Conservation (phyloP, 1,139 yeast species). For the Arxiozyma telluris region DNA sequence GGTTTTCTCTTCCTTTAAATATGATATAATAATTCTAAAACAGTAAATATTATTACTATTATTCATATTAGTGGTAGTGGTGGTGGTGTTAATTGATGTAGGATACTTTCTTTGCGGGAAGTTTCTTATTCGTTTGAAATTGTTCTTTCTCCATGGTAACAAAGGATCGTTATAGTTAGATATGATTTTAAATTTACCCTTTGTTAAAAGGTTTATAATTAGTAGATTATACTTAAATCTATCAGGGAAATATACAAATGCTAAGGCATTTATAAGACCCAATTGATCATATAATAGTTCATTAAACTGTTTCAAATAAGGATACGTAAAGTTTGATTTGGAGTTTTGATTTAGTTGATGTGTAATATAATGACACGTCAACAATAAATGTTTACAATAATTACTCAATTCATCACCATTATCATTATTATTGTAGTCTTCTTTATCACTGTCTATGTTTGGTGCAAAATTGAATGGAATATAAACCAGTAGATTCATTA, state of each 20-base stretch:
- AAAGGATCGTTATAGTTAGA: background rate
- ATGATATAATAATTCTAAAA: conserved; percentile 27
- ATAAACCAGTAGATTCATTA: conserved; percentile 19
- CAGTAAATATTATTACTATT: conserved; percentile 13
- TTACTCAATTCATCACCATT: conserved; percentile 15
- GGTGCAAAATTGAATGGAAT: conserved; percentile 5
- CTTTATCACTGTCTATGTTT: background rate
- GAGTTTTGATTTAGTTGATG: conserved; percentile 13
- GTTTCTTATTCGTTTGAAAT: conserved; percentile 1
- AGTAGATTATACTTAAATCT: conserved; percentile 20
- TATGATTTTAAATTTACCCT: conserved; percentile 3
- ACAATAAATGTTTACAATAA: conserved; percentile 22
- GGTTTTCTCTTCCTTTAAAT: conserved; percentile 23
- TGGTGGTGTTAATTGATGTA: too few relatives aligned
- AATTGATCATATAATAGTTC: conserved; percentile 22
- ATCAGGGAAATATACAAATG: conserved; percentile 25
- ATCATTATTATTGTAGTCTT: background rate
- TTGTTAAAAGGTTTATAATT: conserved; percentile 2
- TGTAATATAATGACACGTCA: conserved; percentile 25
- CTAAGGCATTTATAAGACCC: conserved; percentile 28
- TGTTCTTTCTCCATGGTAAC: conserved; percentile 3
- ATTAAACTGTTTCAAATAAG: conserved; percentile 14
- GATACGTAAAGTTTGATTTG: background rate
- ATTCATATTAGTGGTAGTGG: background rate
- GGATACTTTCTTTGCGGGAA: background rate